A percentile compares a stretch with the other conserved stretches of the same genome.
phyloP scores from a whole-genome alignment of 768 basidiomycete genomes.

The Daedaleopsis sinensis region DNA sequence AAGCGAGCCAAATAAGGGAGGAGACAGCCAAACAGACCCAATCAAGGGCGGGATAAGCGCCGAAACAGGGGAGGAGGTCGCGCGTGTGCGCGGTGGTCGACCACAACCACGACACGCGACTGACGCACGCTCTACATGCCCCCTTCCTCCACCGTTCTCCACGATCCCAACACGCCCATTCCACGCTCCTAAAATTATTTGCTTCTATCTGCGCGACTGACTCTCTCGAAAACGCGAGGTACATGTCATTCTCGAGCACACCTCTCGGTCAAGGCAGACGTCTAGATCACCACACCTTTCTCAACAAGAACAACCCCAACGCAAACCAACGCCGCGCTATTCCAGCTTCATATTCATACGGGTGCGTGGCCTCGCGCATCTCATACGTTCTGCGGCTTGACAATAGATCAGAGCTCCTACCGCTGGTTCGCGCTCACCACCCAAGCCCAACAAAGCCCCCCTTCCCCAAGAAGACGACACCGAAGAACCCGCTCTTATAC shows the following conservation, averaged over 20 bases:
- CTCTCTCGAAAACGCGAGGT: slow-evolving; percentile 28
- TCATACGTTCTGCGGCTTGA: slow-evolving; percentile 25
- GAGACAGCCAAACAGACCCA: slow-evolving; percentile 13
- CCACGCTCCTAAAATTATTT: neutral
- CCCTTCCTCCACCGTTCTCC: slow-evolving; percentile 3
- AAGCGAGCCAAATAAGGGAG: slow-evolving; percentile 7
- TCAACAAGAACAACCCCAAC: slow-evolving; percentile 54
- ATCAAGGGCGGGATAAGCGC: slow-evolving; percentile 7
- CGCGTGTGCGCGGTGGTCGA: slow-evolving; percentile 13
- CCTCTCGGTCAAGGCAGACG: slow-evolving; percentile 85
- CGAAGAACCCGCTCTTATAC: slow-evolving; percentile 48
- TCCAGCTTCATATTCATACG: slow-evolving; percentile 70
- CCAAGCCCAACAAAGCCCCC: slow-evolving; percentile 48
- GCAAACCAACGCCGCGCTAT: slow-evolving; percentile 42
- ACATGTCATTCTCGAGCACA: slow-evolving; percentile 88
- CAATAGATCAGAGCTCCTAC: slow-evolving; percentile 53
- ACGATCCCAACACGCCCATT: slow-evolving; percentile 5
- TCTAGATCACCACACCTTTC: slow-evolving; percentile 79
- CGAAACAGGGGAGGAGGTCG: slow-evolving; percentile 2
- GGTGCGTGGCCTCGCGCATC: slow-evolving; percentile 46
- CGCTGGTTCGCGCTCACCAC: slow-evolving; percentile 58
- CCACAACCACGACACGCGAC: slow-evolving; percentile 24
- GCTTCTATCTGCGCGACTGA: slow-evolving; percentile 3
- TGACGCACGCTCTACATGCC: slow-evolving; percentile 20
- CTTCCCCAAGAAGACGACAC: slow-evolving; percentile 44